Percentiles rank a stretch among this genome's conserved stretches.
Conservation (phyloP, 2,329 filamentous ascomycete species). For the Nothomitra cinnamomea region DNA sequence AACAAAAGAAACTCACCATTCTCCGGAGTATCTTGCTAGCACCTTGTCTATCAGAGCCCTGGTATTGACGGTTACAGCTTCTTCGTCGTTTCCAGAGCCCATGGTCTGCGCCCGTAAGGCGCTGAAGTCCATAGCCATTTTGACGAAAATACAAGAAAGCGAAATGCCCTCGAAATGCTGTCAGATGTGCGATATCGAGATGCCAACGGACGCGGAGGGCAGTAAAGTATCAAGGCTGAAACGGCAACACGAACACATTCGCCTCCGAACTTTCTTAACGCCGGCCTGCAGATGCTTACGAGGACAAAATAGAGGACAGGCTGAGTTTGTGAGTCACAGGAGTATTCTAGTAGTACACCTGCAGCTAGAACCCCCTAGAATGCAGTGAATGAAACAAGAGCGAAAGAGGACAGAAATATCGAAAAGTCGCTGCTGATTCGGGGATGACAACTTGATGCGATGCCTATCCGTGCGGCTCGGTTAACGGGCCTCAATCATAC, state of each 20-base stretch:
- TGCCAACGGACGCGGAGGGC: background rate
- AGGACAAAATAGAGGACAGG: background rate
- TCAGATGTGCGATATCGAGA: background rate
- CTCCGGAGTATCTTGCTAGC: constrained; percentile 84
- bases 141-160: background rate
- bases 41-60: constrained; percentile 96
- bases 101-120: constrained; percentile 75
- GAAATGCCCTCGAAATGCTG: background rate
- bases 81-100: constrained; percentile 73
- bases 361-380: background rate
- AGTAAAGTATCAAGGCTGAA: background rate
- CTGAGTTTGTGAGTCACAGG: background rate
- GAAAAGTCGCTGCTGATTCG: background rate
- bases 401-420: background rate
- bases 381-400: background rate
- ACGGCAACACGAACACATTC: background rate
- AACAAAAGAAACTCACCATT: constrained; percentile 51
- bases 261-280: background rate
- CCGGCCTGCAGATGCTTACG: no score
- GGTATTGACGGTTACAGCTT: constrained; percentile 95
- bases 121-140: constrained; percentile 33
- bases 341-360: background rate
- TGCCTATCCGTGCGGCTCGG: no score
- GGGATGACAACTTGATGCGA: background rate
- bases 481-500: no score